These are phyloP conservation scores for Acacia confusa DNA, from an alignment of 306 rosid species.

Conservation along the genomic window DNA sequence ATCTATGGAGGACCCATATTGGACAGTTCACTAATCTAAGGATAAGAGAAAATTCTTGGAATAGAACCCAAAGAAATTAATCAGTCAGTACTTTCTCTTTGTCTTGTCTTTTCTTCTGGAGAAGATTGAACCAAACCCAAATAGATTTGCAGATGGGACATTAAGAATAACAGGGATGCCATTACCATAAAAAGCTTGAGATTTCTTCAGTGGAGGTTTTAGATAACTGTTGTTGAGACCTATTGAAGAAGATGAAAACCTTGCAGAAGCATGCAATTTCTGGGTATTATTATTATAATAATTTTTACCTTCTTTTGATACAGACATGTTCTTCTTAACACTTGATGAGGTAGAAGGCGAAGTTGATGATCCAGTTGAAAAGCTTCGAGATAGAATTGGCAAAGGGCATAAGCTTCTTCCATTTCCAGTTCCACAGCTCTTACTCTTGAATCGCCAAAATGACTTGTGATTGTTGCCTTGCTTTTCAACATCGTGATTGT, in stretches of 20 bases:
- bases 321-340: conserved; percentile 39
- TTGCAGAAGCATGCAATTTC: conserved; percentile 35
- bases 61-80: background rate
- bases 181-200: conserved; percentile 52
- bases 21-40: background rate
- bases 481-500: conserved; percentile 42
- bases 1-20: background rate
- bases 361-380: conserved; percentile 74
- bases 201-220: conserved; percentile 78
- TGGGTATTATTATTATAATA: conserved; percentile 21
- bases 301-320: conserved; percentile 46
- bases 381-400: conserved; percentile 79
- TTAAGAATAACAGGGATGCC: conserved; percentile 58
- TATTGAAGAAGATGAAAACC: conserved; percentile 21
- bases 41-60: background rate
- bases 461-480: conserved; percentile 58
- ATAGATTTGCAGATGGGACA: conserved; percentile 65
- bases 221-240: conserved; percentile 36
- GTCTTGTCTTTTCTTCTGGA: conserved; percentile 63
- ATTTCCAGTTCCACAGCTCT: conserved; percentile 79
- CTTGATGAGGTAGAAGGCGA: conserved; percentile 35
- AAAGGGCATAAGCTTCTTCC: conserved; percentile 78
- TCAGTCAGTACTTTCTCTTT: conserved; percentile 57
- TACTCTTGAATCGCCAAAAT: conserved; percentile 85
- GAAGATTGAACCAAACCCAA: conserved; percentile 79